A percentile compares a stretch with the other conserved stretches of the same genome.
Conservation (phyloP, 2,329 filamentous ascomycete genomes). For the Colletotrichum acutatum region DNA sequence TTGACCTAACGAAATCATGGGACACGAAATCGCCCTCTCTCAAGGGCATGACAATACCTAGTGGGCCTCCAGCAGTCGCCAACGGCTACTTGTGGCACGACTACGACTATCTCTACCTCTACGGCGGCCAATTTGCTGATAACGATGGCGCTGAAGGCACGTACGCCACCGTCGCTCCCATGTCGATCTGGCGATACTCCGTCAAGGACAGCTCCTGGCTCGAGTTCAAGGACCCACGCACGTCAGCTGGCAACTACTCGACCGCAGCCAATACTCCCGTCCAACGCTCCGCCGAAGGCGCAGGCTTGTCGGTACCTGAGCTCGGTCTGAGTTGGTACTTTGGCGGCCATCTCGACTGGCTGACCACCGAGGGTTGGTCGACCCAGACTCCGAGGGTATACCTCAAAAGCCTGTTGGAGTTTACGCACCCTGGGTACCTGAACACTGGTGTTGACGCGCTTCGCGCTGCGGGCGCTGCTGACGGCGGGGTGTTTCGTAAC, state of each 20-base stretch:
- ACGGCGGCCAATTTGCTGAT: slow-evolving; percentile 80
- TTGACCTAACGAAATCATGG: slow-evolving; percentile 82
- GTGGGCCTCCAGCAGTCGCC: slow-evolving; percentile 76
- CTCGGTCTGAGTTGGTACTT: slow-evolving; percentile 82
- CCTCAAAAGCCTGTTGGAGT: slow-evolving; percentile 79
- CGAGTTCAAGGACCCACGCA: slow-evolving; percentile 70
- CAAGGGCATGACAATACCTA: slow-evolving; percentile 70
- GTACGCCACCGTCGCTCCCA: slow-evolving; percentile 62
- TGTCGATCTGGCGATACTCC: slow-evolving; percentile 78
- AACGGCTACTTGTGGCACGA: slow-evolving; percentile 83
- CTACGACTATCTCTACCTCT: slow-evolving; percentile 75
- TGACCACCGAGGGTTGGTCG: slow-evolving; percentile 74
- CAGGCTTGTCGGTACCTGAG: slow-evolving; percentile 75
- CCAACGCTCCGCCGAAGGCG: slow-evolving; percentile 78
- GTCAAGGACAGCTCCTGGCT: slow-evolving; percentile 70
- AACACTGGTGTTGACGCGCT: slow-evolving; percentile 72
- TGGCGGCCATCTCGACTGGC: slow-evolving; percentile 76
- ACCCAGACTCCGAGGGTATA: slow-evolving; percentile 72
- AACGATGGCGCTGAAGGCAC: slow-evolving; percentile 51
- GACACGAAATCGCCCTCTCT: slow-evolving; percentile 71
- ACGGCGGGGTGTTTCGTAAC: slow-evolving; percentile 75
- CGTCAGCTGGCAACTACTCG: slow-evolving; percentile 72
- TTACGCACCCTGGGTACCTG: slow-evolving; percentile 76
- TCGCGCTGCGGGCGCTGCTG: slow-evolving; percentile 64
- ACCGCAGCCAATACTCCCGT: slow-evolving; percentile 65